A percentile compares a stretch with the other conserved stretches of the same genome.
These are phyloP conservation scores for Cystobasidium pallidum DNA, from an alignment of 1,284 basidiomycete species.

Conservation along the genomic window DNA sequence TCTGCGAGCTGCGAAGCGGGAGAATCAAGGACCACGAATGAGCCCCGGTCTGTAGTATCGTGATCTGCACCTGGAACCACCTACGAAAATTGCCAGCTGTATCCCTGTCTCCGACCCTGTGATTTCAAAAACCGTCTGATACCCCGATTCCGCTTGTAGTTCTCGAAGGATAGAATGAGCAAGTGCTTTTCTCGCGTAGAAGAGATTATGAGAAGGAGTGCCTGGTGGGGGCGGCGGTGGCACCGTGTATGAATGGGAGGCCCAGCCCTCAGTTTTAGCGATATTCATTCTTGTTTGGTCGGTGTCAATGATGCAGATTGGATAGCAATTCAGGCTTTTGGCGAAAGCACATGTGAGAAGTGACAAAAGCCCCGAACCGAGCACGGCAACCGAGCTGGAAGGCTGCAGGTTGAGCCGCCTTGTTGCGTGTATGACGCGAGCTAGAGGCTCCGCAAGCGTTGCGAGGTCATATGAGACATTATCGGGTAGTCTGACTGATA, in stretches of 20 bases:
- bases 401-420: constrained; percentile 24
- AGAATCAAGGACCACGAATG: not conserved
- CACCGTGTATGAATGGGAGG: constrained; percentile 20
- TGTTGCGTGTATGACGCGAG: constrained; percentile 24
- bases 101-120: constrained; percentile 32
- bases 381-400: constrained; percentile 20
- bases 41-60: not conserved
- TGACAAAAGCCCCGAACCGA: constrained; percentile 26
- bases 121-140: constrained; percentile 28
- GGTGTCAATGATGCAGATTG: constrained; percentile 26
- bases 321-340: constrained; percentile 26
- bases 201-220: not conserved
- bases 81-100: constrained; percentile 24
- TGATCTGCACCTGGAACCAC: not conserved
- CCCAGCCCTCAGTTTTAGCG: constrained; percentile 22
- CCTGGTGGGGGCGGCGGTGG: not conserved
- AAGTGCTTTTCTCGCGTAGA: constrained; percentile 9
- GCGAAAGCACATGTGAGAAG: constrained; percentile 39
- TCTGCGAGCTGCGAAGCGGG: constrained; percentile 8
- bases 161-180: constrained; percentile 8
- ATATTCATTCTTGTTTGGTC: constrained; percentile 19
- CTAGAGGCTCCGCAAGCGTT: constrained; percentile 23
- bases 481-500: constrained; percentile 3
- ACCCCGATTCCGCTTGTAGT: not conserved
- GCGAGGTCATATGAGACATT: constrained; percentile 26